Evolutionary conservation across 106 monocot genomes (phyloP), one percentile per base, ranked within the genome.

Genomic region (Triglochin maritima): DNA sequence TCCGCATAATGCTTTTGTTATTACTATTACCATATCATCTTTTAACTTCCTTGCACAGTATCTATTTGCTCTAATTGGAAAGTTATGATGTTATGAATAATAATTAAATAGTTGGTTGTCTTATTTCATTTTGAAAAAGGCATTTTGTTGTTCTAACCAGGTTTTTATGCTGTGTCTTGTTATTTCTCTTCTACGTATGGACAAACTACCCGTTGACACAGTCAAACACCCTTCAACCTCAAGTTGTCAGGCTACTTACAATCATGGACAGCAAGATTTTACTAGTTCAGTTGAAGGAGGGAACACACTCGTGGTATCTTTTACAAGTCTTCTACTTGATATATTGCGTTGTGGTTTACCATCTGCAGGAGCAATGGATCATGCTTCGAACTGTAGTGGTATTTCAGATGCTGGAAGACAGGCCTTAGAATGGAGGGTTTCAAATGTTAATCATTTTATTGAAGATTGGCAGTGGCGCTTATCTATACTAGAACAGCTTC

Each of bases 401-500:
- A 61, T 79, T 56, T 43, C 61, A 68, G 51, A 72, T 56, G 53
- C 74, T 17, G 81, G 65, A 76, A 90, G 72, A 58, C 83, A 81
- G 59, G 90, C 85, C 9, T 71, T 86, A 69, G 87, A 96, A 70
- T 96, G 95, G 95, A 85, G 87, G 69, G 54, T 90, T 47, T 79
- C 81, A 62, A 81, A 78, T 73, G 72, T 76, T 65, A 81, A 68
- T 71, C 67, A 78, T 71, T 78, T 84, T 55, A 76, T 87, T 66
- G 87, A 87, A 69, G 90, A 88, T 57, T 90, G 89, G 82, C 67
- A 83, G 71, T 96, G 95, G 90, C 85, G 95, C 49, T 74, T 90
- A 47, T 96, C 95, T 67, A 71, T 96, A 78, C 78, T 96, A 79
- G 77, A 84, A 50, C 72, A 81, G 10, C 83, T 96, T 76, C 75